Evolutionary conservation across 2,329 filamentous ascomycete genomes (phyloP).

Genomic region (Arthrinium phaeospermum): DNA sequence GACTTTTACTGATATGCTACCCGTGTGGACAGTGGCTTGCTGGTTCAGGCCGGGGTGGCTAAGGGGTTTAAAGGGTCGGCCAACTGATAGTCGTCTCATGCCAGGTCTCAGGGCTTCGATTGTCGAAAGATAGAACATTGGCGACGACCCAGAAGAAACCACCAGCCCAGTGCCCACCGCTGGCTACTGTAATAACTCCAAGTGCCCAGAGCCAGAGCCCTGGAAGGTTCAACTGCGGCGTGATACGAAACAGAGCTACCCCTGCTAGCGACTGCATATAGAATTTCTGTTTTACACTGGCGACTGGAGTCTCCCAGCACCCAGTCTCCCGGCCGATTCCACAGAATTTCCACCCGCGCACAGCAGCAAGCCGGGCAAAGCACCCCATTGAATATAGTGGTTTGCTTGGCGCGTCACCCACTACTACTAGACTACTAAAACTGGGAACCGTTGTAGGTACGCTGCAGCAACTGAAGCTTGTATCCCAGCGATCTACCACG

Average conservation of each 20-base stretch:
- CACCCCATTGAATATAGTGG: background rate
- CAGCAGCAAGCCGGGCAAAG: background rate
- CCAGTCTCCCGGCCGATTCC: background rate
- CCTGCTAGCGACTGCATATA: background rate
- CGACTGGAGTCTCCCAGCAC: background rate
- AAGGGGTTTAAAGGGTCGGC: background rate
- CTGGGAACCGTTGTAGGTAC: conserved; percentile 10
- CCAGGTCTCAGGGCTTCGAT: background rate
- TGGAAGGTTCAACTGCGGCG: background rate
- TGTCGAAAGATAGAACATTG: background rate
- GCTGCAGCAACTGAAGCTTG: conserved; percentile 13
- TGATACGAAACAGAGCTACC: conserved; percentile 13
- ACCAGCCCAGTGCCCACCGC: background rate
- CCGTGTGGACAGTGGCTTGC: background rate
- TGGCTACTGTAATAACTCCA: background rate
- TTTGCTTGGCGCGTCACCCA: background rate
- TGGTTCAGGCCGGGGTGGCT: background rate
- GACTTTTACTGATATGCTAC: conserved; percentile 9
- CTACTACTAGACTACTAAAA: conserved; percentile 1
- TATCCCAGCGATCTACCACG: background rate
- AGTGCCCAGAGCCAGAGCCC: background rate
- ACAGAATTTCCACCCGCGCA: conserved; percentile 2
- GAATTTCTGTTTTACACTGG: background rate
- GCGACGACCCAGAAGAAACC: background rate
- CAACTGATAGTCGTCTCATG: conserved; percentile 15